Evolutionary conservation across 1,284 basidiomycete species (phyloP), one percentile per base, ranked within the genome.

Genomic region (Sporisorium iseilematis-ciliati): DNA sequence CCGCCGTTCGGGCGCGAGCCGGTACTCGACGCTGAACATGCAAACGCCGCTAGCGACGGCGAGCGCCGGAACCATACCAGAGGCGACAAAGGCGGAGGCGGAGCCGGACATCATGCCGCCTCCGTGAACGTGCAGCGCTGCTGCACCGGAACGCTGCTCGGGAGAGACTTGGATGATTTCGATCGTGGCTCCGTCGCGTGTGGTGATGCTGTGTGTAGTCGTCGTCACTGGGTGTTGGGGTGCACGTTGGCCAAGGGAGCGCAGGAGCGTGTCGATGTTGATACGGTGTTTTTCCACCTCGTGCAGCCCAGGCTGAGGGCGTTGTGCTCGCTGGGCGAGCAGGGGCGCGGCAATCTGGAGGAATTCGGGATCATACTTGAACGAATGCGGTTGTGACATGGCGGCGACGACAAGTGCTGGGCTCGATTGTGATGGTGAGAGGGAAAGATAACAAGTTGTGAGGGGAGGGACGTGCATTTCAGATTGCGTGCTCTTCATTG

Each of bases 91-190:
- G 8, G 29, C 29, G 2, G 35, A 23, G 3, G 63, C 68, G 14
- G 68, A 57, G 21, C 53, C 57, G 10, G 62, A 51, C 7, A 71
- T 33, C 58, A 65, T 65, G n/a, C 68, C 68, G 7, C 68, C 68
- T 21, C 68, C 68, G 25, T 71, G 68, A 23, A 53, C 42, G 14
- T 71, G 54, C 14, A 71, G 4, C n/a, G 62, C 68, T 2, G 62
- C 68, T 12, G 62, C 41, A 12, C 68, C 62, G n/a, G n/a, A n/a
- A n/a, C n/a, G n/a, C 7, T 57, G 54, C 38, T 61, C 46, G 42
- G 65, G 65, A 21, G 65, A 56, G 1, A 65, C 50, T 25, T 71
- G 62, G 31, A 53, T 52, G 16, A 71, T 49, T 40, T 52, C 54
- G 35, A 71, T 65, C 38, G 21, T 53, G 2, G 63, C 58, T 7